Percentiles rank a stretch among this genome's conserved stretches.
phyloP scores from a whole-genome alignment of 345 rosid species.

The Mangifera indica region DNA sequence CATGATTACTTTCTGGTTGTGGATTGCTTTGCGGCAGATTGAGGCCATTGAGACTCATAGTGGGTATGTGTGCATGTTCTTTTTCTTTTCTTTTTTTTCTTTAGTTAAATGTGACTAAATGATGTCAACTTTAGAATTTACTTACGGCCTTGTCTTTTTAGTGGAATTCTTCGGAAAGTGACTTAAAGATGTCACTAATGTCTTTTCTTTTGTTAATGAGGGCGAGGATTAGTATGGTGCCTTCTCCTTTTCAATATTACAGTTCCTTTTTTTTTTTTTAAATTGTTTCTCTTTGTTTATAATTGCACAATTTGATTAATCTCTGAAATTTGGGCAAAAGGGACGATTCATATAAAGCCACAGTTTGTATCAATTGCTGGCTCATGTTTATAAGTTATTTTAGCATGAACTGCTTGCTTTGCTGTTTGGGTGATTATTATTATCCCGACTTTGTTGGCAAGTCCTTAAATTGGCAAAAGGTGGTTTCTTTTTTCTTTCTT shows the following conservation, averaged over 20 bases:
- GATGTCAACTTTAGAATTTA: constrained; percentile 34
- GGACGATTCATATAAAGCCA: too few relatives aligned
- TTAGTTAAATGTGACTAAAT: constrained; percentile 35
- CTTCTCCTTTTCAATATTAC: constrained; percentile 10
- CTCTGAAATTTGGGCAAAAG: not conserved
- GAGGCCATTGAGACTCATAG: constrained; percentile 97
- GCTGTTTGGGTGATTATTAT: too few relatives aligned
- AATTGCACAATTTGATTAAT: not conserved
- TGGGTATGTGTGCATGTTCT: constrained; percentile 60
- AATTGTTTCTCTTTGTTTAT: constrained; percentile 4
- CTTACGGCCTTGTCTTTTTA: constrained; percentile 19
- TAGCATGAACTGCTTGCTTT: too few relatives aligned
- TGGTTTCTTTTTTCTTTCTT: not conserved
- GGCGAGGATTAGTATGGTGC: constrained; percentile 26
- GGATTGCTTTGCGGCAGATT: constrained; percentile 86
- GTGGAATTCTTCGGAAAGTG: constrained; percentile 12
- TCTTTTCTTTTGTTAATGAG: constrained; percentile 28
- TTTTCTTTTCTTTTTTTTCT: constrained; percentile 22
- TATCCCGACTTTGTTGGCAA: too few relatives aligned
- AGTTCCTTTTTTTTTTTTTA: not conserved
- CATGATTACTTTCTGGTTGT: constrained; percentile 84
- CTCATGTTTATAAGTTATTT: too few relatives aligned
- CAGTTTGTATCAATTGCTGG: too few relatives aligned
- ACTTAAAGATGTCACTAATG: constrained; percentile 29
- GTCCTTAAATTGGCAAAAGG: too few relatives aligned